phyloP scores from a whole-genome alignment of 139 green algal species.

The Tetradesmus obliquus region DNA sequence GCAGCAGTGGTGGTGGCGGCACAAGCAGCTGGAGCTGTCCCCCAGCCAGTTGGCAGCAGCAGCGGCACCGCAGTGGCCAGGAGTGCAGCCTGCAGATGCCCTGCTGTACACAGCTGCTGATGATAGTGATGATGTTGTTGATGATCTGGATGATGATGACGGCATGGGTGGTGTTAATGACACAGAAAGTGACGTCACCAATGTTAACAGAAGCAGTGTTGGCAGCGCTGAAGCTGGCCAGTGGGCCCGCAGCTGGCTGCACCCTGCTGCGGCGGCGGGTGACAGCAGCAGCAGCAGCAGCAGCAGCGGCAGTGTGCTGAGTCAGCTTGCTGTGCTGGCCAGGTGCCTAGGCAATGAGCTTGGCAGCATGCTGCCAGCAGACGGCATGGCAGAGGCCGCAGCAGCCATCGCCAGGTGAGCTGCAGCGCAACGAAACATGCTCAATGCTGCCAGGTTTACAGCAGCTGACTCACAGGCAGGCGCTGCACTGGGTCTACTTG shows the following conservation, averaged over 20 bases:
- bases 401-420: not conserved
- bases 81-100: not conserved
- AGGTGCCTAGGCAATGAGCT: not conserved
- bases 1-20: not conserved
- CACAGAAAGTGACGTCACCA: not conserved
- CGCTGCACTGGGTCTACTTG: no score
- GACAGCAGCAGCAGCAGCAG: slow-evolving; percentile 19
- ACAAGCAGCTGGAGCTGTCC: not conserved
- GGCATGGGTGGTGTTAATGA: no score
- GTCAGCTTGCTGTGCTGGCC: not conserved
- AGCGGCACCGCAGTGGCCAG: not conserved
- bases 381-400: not conserved
- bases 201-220: not conserved
- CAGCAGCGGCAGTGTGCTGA: not conserved
- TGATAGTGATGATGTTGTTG: not conserved
- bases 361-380: not conserved
- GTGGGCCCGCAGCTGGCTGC: not conserved
- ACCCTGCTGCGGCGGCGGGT: not conserved
- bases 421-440: not conserved
- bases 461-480: no score
- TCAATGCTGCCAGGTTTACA: not conserved
- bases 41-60: not conserved
- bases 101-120: not conserved
- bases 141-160: not conserved
- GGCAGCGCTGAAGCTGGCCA: not conserved